Conservation (phyloP, 805 yeast genomes). For the Starmera amethionina region DNA sequence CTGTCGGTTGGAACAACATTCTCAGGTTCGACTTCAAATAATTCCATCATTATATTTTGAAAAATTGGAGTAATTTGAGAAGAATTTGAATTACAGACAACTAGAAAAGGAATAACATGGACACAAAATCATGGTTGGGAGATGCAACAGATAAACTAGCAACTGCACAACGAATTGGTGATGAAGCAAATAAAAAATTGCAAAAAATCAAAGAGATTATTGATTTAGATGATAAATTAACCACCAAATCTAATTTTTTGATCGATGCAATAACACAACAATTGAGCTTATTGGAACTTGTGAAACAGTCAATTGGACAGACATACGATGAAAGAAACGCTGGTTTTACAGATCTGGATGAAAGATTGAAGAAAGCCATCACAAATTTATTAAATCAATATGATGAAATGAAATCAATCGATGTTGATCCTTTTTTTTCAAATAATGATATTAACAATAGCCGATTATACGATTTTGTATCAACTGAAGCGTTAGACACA, state of each 20-base stretch:
- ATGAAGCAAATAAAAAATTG: conserved; percentile 35
- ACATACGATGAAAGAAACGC: conserved; percentile 16
- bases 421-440: conserved; percentile 24
- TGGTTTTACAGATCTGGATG: conserved; percentile 14
- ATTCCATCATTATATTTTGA: too few relatives aligned
- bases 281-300: conserved; percentile 28
- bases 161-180: conserved; percentile 41
- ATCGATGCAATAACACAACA: conserved; percentile 38
- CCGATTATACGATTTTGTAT: conserved; percentile 37
- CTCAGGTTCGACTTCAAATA: too few relatives aligned
- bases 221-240: conserved; percentile 28
- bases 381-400: conserved; percentile 24
- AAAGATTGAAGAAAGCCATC: conserved; percentile 20
- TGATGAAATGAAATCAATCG: conserved; percentile 23
- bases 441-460: conserved; percentile 7
- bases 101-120: conserved; percentile 1
- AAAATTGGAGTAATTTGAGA: not conserved
- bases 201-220: conserved; percentile 26
- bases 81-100: not conserved
- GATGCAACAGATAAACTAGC: conserved; percentile 40
- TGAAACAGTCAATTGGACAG: conserved; percentile 22
- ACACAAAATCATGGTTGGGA: conserved; percentile 24
- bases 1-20: too few relatives aligned
- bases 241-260: conserved; percentile 35
- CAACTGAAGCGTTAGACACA: conserved; percentile 25